Evolutionary conservation across 352 stramenopile species (phyloP).

Genomic region (Pythium pyrilobum): DNA sequence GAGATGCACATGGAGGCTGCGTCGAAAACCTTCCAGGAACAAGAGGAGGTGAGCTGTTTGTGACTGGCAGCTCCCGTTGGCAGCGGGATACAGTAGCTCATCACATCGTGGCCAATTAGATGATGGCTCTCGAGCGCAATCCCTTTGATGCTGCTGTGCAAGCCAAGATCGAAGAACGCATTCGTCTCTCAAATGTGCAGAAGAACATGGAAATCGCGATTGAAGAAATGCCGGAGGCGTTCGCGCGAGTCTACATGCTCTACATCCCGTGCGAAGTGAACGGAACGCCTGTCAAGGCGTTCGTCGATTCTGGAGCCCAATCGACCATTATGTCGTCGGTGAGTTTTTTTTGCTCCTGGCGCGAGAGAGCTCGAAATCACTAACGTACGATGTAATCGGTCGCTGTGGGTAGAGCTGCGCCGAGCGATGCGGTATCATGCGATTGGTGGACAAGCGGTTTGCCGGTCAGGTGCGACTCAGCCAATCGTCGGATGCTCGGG

Average conservation of each 20-base stretch:
- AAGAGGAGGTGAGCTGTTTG: slow-evolving; percentile 68
- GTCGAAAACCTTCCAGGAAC: slow-evolving; percentile 71
- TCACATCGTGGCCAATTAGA: slow-evolving; percentile 1
- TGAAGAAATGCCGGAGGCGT: slow-evolving; percentile 85
- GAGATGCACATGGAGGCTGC: slow-evolving; percentile 84
- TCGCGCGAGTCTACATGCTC: slow-evolving; percentile 84
- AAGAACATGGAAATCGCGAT: slow-evolving; percentile 89
- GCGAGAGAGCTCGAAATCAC: no score
- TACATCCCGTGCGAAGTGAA: slow-evolving; percentile 87
- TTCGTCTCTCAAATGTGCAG: slow-evolving; percentile 80
- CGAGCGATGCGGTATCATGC: slow-evolving; percentile 88
- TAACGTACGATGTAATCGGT: no score
- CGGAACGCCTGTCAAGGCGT: slow-evolving; percentile 80
- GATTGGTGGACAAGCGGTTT: slow-evolving; percentile 84
- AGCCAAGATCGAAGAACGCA: slow-evolving; percentile 79
- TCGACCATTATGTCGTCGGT: slow-evolving; percentile 92
- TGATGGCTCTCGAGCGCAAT: slow-evolving; percentile 58
- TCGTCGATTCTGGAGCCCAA: slow-evolving; percentile 88
- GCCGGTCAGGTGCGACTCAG: slow-evolving; percentile 70
- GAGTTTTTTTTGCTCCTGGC: no score
- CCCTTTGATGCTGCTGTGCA: slow-evolving; percentile 74
- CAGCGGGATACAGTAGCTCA: not conserved
- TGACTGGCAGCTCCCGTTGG: not conserved
- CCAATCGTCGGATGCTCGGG: not conserved
- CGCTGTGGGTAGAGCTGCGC: slow-evolving; percentile 81